Evolutionary conservation across 306 rosid genomes (phyloP), one percentile per base, ranked within the genome.

Genomic region (Carpinus fangiana): DNA sequence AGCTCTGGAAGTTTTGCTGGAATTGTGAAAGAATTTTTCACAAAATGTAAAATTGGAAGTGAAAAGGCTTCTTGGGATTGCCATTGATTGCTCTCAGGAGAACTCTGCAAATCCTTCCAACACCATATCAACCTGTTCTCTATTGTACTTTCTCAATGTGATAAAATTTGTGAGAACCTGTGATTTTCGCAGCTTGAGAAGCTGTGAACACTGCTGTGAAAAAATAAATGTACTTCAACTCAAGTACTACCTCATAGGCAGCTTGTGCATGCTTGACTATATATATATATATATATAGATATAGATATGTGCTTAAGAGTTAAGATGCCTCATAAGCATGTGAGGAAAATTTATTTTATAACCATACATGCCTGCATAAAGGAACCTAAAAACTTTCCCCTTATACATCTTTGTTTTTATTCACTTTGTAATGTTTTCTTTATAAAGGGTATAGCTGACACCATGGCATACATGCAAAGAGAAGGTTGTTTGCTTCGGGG

Each of bases 361-460:
- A 66, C 1, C 72, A 66, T 66, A 14, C n/a, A 4, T 38, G 17
- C 21, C 26, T 18, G 7, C 47, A 64, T 34, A 34, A 34, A 64
- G 8, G 47, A 16, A 64, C 46, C 70, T 64, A 64, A 66, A 16
- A 18, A 16, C 8, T 38, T n/a, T 18, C 3, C 26, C 41, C 72
- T 18, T 12, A 46, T 41, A 54, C 56, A 4, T 68, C 59, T 17
- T 61, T 78, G 7, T 81, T 14, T 86, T 81, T 77, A 71, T 85
- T 80, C 66, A 77, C 76, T 72, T 74, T 78, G 47, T 82, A 74
- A 31, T 78, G 79, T 52, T 82, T 76, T 80, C 78, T 79, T 57
- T 81, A 21, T 79, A 75, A 81, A 95, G 99, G 97, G 89, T 78
- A 90, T 95, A 86, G 99, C 98, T 20, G 98, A 95, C 76, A 90